Percentiles rank a stretch among this genome's conserved stretches.
These are phyloP conservation scores for Russula compacta DNA, from an alignment of 768 basidiomycete genomes.

Conservation along the genomic window DNA sequence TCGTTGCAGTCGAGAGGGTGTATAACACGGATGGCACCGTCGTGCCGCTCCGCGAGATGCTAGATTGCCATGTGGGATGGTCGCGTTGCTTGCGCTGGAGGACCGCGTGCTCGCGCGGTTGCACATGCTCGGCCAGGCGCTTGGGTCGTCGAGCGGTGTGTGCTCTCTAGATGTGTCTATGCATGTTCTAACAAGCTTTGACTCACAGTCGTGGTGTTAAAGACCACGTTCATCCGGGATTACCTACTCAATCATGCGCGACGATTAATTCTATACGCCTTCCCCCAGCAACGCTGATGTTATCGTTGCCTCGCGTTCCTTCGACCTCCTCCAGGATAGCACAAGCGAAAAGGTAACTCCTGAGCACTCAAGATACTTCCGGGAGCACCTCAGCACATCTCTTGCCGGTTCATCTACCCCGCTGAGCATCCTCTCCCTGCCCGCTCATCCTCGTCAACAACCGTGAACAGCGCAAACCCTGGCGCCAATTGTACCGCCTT, in stretches of 20 bases:
- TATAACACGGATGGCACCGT: constrained; percentile 97
- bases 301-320: neutral
- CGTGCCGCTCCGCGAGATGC: constrained; percentile 34
- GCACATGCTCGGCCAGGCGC: constrained; percentile 89
- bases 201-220: constrained; percentile 62
- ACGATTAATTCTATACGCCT: constrained; percentile 85
- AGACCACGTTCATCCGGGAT: constrained; percentile 36
- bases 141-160: constrained; percentile 80
- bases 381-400: neutral
- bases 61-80: constrained; percentile 27
- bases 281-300: constrained; percentile 36
- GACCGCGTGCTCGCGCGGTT: constrained; percentile 64
- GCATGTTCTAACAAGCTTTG: no score
- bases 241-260: constrained; percentile 86
- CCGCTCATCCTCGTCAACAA: neutral
- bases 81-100: constrained; percentile 55
- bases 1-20: constrained; percentile 79
- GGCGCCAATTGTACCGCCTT: neutral
- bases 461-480: neutral
- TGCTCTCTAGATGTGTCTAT: constrained; percentile 1
- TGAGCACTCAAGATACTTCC: neutral
- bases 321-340: constrained; percentile 31
- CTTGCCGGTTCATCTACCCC: neutral
- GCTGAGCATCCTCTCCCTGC: neutral
- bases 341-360: constrained; percentile 33